phyloP scores from a whole-genome alignment of 2,329 filamentous ascomycete species.

The Epicoccum nigrum region DNA sequence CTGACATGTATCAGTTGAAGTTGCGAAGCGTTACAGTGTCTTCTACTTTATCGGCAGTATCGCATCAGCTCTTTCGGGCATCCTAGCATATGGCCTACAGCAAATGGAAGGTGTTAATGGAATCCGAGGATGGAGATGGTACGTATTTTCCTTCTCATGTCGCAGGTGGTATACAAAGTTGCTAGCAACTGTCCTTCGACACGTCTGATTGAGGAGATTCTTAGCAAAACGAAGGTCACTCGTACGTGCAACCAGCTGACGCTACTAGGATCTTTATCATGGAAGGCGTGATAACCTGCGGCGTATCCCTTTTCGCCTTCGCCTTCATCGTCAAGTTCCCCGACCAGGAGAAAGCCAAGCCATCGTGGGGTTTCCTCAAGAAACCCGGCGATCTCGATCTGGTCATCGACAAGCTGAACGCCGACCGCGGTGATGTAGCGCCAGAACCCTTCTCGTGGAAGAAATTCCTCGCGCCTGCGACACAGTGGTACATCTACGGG shows the following conservation, averaged over 20 bases:
- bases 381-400: slow-evolving; percentile 25
- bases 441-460: slow-evolving; percentile 29
- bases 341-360: slow-evolving; percentile 27
- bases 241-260: too few species aligned
- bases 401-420: slow-evolving; percentile 30
- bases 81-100: slow-evolving; percentile 30
- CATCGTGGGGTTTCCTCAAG: slow-evolving; percentile 29
- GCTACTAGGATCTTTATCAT: slow-evolving; percentile 40
- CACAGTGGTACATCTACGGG: slow-evolving; percentile 34
- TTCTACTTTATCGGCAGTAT: slow-evolving; percentile 35
- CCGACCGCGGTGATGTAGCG: slow-evolving; percentile 27
- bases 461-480: slow-evolving; percentile 29
- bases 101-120: slow-evolving; percentile 31
- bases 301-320: slow-evolving; percentile 27
- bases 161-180: neutral
- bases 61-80: slow-evolving; percentile 31
- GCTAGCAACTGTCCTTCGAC: too few species aligned
- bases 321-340: slow-evolving; percentile 34
- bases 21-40: slow-evolving; percentile 30
- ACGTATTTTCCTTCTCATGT: neutral
- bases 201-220: too few species aligned
- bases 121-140: slow-evolving; percentile 33
- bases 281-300: slow-evolving; percentile 31
- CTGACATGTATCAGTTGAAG: slow-evolving; percentile 23
- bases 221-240: too few species aligned